phyloP scores from a whole-genome alignment of 208 protist species.

The Trypanosoma conorhini region DNA sequence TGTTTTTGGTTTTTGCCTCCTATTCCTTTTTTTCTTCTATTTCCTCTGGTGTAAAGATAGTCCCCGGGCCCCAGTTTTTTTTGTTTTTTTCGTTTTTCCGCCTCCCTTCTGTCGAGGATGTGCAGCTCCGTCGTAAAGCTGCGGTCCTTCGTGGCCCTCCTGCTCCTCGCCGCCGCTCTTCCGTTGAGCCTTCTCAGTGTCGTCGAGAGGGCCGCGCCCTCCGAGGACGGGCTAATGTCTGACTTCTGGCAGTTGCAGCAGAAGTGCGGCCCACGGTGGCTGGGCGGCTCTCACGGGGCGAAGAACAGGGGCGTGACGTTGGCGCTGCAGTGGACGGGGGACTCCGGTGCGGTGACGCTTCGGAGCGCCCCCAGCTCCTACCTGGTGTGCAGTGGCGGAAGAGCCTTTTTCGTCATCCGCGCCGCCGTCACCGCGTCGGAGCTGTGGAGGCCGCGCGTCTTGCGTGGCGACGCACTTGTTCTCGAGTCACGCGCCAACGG shows the following conservation, averaged over 20 bases:
- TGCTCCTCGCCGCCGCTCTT: neutral
- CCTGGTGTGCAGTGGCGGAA: neutral
- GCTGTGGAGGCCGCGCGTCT: neutral
- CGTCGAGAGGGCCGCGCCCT: neutral
- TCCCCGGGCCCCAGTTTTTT: neutral
- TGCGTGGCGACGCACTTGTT: neutral
- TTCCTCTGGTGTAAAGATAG: neutral
- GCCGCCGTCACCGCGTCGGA: slow-evolving; percentile 3
- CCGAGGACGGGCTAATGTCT: neutral
- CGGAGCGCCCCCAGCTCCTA: neutral
- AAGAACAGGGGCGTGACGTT: neutral
- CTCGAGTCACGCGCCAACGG: neutral
- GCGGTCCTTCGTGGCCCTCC: neutral
- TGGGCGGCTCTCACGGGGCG: neutral
- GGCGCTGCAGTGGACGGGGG: neutral
- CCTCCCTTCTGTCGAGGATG: neutral
- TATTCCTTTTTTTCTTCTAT: too few relatives aligned
- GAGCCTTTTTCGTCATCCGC: neutral
- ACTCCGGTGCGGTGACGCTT: neutral
- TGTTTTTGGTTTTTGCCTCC: slow-evolving; percentile 1
- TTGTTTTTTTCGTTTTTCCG: neutral
- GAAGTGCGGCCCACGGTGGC: neutral
- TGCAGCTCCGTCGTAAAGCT: neutral
- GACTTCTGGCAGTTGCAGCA: slow-evolving; percentile 3
- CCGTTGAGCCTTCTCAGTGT: neutral